Evolutionary conservation across 208 protist species (phyloP).

Genomic region (Novymonas esmeraldas): DNA sequence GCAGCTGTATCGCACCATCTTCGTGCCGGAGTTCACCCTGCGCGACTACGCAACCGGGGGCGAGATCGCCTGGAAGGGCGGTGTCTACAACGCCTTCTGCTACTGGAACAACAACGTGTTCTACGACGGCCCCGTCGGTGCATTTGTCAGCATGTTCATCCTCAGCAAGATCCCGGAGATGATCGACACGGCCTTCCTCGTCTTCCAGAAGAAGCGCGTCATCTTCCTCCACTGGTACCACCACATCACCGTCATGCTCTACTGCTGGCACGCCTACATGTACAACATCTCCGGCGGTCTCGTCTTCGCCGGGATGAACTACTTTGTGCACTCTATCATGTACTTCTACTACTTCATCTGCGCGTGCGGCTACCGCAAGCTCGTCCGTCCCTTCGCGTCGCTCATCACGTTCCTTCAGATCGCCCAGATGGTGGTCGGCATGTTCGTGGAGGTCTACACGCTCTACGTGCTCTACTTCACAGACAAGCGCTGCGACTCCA

Average conservation of each 20-base stretch:
- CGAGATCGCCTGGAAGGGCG: constrained; percentile 31
- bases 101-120: constrained; percentile 49
- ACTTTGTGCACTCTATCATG: constrained; percentile 93
- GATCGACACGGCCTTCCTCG: constrained; percentile 87
- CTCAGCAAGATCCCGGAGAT: constrained; percentile 88
- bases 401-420: constrained; percentile 89
- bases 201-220: constrained; percentile 82
- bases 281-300: constrained; percentile 57
- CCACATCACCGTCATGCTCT: constrained; percentile 92
- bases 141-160: constrained; percentile 73
- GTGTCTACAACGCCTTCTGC: constrained; percentile 62
- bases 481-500: constrained; percentile 55
- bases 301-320: constrained; percentile 93
- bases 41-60: constrained; percentile 26
- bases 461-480: constrained; percentile 51
- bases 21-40: constrained; percentile 29
- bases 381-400: constrained; percentile 74
- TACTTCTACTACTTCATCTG: constrained; percentile 95
- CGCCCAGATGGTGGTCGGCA: constrained; percentile 93
- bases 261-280: constrained; percentile 89
- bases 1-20: constrained; percentile 43
- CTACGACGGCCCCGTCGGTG: constrained; percentile 63
- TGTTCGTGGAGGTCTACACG: constrained; percentile 55
- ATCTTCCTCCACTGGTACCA: constrained; percentile 93
- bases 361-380: constrained; percentile 54